phyloP scores from a whole-genome alignment of 371 early-diverging fungal genomes.

The Mortierella sp. region DNA sequence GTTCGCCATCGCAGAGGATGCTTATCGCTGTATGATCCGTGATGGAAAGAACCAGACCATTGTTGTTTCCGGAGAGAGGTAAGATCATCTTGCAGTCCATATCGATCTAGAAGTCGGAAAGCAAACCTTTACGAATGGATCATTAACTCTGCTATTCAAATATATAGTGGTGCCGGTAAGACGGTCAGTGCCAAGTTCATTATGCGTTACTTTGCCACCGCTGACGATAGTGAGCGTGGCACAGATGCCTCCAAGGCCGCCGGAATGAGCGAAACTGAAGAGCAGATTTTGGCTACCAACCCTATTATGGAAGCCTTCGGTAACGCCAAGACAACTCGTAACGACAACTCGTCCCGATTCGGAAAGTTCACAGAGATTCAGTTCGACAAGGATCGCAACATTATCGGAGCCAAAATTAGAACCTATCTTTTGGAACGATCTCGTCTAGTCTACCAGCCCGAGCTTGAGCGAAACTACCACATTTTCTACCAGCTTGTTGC shows the following conservation, averaged over 20 bases:
- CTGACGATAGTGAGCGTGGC: constrained; percentile 75
- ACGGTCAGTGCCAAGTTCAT: constrained; percentile 97
- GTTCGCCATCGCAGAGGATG: constrained; percentile 98
- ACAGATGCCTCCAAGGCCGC: constrained; percentile 46
- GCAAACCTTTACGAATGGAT: not conserved
- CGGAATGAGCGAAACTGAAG: constrained; percentile 85
- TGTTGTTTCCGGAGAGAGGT: constrained; percentile 98
- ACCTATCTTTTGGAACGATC: constrained; percentile 99
- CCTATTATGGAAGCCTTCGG: constrained; percentile 99
- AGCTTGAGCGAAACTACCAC: constrained; percentile 97
- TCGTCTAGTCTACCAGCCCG: constrained; percentile 95
- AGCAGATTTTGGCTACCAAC: constrained; percentile 94
- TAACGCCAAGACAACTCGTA: constrained; percentile 99
- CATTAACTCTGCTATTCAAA: not conserved
- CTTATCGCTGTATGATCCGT: constrained; percentile 94
- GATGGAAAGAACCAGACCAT: constrained; percentile 97
- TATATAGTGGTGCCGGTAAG: constrained; percentile 91
- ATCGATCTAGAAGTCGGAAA: not conserved
- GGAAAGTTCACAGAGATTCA: constrained; percentile 99
- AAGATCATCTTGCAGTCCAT: constrained; percentile 4
- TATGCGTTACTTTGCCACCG: constrained; percentile 98
- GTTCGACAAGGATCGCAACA: constrained; percentile 83
- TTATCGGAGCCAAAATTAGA: constrained; percentile 96
- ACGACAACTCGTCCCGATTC: constrained; percentile 98
- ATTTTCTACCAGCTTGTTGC: constrained; percentile 98